Percentiles rank a stretch among this genome's conserved stretches.
phyloP scores from a whole-genome alignment of 116 monocot genomes.

The Iris pallida region DNA sequence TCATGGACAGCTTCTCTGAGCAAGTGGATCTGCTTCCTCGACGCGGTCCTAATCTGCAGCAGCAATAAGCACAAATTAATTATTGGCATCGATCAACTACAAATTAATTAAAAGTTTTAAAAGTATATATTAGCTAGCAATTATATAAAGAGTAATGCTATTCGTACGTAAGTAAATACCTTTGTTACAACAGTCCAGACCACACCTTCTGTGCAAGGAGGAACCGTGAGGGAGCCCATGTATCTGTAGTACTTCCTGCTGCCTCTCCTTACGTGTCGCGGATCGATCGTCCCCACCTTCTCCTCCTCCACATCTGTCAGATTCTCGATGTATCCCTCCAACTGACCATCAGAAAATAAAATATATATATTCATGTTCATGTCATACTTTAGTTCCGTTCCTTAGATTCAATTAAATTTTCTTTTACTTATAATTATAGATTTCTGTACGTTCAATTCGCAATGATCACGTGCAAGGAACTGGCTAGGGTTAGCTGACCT shows the following conservation, averaged over 20 bases:
- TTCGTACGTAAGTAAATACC: no score
- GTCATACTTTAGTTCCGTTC: background rate
- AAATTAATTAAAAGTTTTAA: no score
- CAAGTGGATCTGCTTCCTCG: constrained; percentile 15
- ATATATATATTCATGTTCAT: background rate
- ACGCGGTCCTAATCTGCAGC: constrained; percentile 21
- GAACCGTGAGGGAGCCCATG: constrained; percentile 51
- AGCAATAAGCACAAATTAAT: no score
- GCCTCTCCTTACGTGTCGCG: constrained; percentile 15
- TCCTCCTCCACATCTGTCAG: constrained; percentile 16
- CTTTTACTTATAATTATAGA: no score
- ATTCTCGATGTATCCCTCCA: constrained; percentile 21
- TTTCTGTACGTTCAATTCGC: no score
- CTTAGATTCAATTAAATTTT: background rate
- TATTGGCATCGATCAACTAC: no score
- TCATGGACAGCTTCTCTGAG: constrained; percentile 30
- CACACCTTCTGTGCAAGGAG: constrained; percentile 57
- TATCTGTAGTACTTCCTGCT: constrained; percentile 47
- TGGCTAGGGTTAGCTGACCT: no score
- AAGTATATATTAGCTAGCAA: no score
- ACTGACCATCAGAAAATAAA: constrained; percentile 8
- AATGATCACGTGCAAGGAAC: no score
- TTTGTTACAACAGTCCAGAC: constrained; percentile 37
- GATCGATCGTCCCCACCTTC: constrained; percentile 25
- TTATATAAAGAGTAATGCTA: no score